Evolutionary conservation across 2,329 filamentous ascomycete genomes (phyloP).

Genomic region (Monosporascus sp.): DNA sequence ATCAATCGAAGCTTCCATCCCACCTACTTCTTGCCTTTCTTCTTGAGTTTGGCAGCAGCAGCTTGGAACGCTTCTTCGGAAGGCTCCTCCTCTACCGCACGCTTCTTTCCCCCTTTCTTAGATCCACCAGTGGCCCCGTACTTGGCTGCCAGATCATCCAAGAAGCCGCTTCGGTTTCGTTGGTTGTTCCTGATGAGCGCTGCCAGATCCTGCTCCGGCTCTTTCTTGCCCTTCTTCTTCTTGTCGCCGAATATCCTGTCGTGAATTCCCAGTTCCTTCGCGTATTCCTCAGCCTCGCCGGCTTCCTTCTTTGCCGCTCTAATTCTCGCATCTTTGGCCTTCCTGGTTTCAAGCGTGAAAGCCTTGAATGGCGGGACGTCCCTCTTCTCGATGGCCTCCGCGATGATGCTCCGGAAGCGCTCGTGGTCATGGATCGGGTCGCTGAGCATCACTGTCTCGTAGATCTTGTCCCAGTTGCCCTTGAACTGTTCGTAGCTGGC

Average conservation of each 20-base stretch:
- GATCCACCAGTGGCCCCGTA: slow-evolving; percentile 49
- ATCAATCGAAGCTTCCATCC: slow-evolving; percentile 4
- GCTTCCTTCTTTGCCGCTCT: slow-evolving; percentile 63
- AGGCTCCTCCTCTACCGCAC: slow-evolving; percentile 51
- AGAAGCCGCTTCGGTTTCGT: slow-evolving; percentile 57
- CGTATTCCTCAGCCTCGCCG: slow-evolving; percentile 68
- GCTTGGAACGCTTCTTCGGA: slow-evolving; percentile 58
- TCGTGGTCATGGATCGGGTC: slow-evolving; percentile 80
- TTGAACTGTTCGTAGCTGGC: slow-evolving; percentile 66
- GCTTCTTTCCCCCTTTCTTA: slow-evolving; percentile 48
- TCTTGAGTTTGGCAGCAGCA: slow-evolving; percentile 46
- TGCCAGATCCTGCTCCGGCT: slow-evolving; percentile 54
- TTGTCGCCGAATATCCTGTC: slow-evolving; percentile 60
- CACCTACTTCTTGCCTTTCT: slow-evolving; percentile 22
- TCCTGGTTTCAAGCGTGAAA: slow-evolving; percentile 71
- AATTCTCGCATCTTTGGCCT: slow-evolving; percentile 53
- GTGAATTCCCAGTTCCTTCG: slow-evolving; percentile 69
- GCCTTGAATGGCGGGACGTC: slow-evolving; percentile 62
- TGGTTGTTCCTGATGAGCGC: slow-evolving; percentile 72
- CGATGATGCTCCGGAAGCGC: slow-evolving; percentile 75
- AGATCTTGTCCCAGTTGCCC: slow-evolving; percentile 73
- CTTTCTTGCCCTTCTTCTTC: slow-evolving; percentile 42
- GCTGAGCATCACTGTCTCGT: slow-evolving; percentile 81
- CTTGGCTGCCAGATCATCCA: slow-evolving; percentile 73
- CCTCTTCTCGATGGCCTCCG: slow-evolving; percentile 68